phyloP scores from a whole-genome alignment of 108 stramenopile species.

The Discostella pseudostelligera region DNA sequence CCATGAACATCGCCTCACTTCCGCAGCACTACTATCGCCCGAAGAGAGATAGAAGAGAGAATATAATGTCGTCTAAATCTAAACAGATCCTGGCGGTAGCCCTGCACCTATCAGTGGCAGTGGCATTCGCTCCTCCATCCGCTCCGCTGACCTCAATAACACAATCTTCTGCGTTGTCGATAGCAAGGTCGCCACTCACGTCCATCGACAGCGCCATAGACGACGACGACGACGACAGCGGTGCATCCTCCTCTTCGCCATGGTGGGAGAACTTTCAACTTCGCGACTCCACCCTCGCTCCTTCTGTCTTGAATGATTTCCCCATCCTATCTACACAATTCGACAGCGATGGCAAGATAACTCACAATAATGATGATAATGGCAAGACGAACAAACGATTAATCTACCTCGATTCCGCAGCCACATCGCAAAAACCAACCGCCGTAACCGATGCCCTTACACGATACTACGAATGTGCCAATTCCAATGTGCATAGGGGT shows the following conservation, averaged over 20 bases:
- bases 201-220: background rate
- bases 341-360: slow-evolving; percentile 35
- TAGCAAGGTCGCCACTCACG: background rate
- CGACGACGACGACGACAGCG: slow-evolving; percentile 17
- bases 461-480: slow-evolving; percentile 66
- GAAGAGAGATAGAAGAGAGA: no score
- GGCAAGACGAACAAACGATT: slow-evolving; percentile 53
- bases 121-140: slow-evolving; percentile 7
- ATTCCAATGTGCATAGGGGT: slow-evolving; percentile 96
- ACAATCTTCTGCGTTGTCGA: background rate
- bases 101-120: background rate
- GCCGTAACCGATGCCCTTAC: slow-evolving; percentile 76
- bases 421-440: slow-evolving; percentile 94
- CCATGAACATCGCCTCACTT: no score
- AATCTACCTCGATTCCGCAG: slow-evolving; percentile 93
- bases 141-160: background rate
- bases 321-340: slow-evolving; percentile 41
- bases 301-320: slow-evolving; percentile 41
- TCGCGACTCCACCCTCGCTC: slow-evolving; percentile 32
- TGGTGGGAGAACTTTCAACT: slow-evolving; percentile 49
- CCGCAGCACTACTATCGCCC: no score
- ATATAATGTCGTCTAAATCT: no score
- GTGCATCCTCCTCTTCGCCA: background rate
- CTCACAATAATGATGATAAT: background rate
- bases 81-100: background rate